Base-by-base conservation (phyloP, 352 stramenopile genomes). In the Phytophthora pini region DNA sequence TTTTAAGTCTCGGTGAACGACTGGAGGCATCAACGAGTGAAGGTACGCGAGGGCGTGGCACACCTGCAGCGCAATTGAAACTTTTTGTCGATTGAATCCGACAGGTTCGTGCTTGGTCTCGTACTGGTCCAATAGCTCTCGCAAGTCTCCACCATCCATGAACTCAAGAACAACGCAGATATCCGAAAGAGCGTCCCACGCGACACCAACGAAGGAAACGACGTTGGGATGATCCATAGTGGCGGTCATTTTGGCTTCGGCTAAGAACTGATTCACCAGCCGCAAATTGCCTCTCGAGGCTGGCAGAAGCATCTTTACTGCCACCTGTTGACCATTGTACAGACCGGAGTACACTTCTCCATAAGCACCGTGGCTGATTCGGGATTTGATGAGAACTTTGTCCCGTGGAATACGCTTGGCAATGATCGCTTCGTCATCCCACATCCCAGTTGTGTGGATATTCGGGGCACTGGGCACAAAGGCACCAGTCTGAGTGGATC, bases 1-100 rank as follows among this genome's bases (percentile, higher is more conserved):
- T 51, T 88, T 87, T 46, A 88, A 66, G 55, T 88, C 79, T 20
- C 79, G 77, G 53, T 88, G 79, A 48, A 87, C 73, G 5, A 69
- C 32, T 6, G 58, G 52, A 17, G 65, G 50, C 17, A 32, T 27
- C 2, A 73, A 43, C 20, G 65, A 73, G 59, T 68, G 59, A 2
- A 73, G 32, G 24, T 73, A 73, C 4, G 60, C 51, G 8, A 74
- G 49, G 12, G 56, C 69, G 3, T 79, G 60, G n/a, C 63, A 71
- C 13, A 84, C 54, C 47, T 80, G 70, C 8, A 82, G 29, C 0
- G 76, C 73, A 11, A 80, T 66, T 1, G 15, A 54, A 11, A 47
- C 36, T 34, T 74, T 74, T 12, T 66, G 40, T 7, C 32, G 50
- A 27, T 66, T 54, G 13, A 74, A 55, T 0, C 65, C 65, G 1